Percentiles rank a stretch among this genome's conserved stretches.
These are phyloP conservation scores for Poa pratensis DNA, from an alignment of 176 grass and related monocot genomes.

Conservation along the genomic window DNA sequence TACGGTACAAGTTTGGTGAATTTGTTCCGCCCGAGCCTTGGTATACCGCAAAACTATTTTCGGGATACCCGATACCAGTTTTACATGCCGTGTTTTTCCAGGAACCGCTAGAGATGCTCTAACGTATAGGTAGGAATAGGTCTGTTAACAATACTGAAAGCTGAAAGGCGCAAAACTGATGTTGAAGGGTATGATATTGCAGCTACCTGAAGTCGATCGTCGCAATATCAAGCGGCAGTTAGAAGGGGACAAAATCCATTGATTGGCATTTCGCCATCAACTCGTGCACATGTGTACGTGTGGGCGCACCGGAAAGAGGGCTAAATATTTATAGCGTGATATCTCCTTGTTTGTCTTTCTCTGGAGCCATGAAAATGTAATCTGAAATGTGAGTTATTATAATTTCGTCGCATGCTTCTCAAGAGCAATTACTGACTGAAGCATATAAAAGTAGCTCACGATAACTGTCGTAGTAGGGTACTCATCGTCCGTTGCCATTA, in stretches of 20 bases:
- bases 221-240: conserved; percentile 1
- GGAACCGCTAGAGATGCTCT: too few relatives aligned
- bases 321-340: neutral
- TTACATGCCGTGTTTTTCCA: too few relatives aligned
- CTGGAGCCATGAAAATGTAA: neutral
- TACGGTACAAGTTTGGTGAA: too few relatives aligned
- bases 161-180: neutral
- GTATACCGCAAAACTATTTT: too few relatives aligned
- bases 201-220: neutral
- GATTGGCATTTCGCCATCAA: conserved; percentile 22
- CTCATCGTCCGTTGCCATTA: too few relatives aligned
- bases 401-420: too few relatives aligned
- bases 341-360: neutral
- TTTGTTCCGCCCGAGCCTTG: too few relatives aligned
- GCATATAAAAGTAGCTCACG: neutral
- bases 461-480: too few relatives aligned
- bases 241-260: conserved; percentile 41
- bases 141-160: too few relatives aligned
- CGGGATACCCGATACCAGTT: too few relatives aligned
- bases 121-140: too few relatives aligned
- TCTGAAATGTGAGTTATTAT: neutral
- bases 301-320: neutral
- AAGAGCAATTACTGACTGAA: neutral
- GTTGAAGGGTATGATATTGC: neutral
- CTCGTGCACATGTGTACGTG: conserved; percentile 17